Conservation (phyloP, 2,329 filamentous ascomycete genomes). For the Epichloe bromicola region DNA sequence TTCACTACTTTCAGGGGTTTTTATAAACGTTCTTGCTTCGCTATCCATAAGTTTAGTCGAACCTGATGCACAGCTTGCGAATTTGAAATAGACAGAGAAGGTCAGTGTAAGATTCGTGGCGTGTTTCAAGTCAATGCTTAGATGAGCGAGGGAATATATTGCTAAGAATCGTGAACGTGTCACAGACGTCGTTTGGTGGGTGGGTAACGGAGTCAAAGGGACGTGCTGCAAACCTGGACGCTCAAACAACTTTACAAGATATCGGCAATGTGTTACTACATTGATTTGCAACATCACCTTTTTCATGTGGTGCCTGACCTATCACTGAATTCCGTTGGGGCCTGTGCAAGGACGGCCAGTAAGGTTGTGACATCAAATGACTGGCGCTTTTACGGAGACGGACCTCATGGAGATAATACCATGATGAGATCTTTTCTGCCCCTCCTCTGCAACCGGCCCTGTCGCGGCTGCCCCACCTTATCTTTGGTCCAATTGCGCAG, state of each 20-base stretch:
- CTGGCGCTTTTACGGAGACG: background rate
- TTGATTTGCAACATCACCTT: background rate
- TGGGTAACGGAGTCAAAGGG: background rate
- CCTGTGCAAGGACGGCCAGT: background rate
- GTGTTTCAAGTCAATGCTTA: too few species aligned
- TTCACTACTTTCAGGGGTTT: too few species aligned
- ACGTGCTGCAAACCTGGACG: background rate
- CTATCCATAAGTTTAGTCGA: too few species aligned
- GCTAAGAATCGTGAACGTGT: too few species aligned
- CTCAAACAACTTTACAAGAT: background rate
- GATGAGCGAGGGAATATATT: too few species aligned
- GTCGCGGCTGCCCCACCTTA: slow-evolving; percentile 12
- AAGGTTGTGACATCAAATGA: background rate
- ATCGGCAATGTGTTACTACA: background rate
- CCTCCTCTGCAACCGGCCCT: slow-evolving; percentile 2
- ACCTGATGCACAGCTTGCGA: too few species aligned
- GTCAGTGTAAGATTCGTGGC: too few species aligned
- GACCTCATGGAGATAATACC: background rate
- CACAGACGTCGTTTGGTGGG: background rate
- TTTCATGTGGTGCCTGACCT: background rate
- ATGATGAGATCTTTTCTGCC: slow-evolving; percentile 12
- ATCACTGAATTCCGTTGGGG: background rate
- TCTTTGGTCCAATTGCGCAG: slow-evolving; percentile 5
- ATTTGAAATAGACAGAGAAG: too few species aligned
- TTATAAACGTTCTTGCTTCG: too few species aligned